These are phyloP conservation scores for Scolecobasidium constrictum DNA, from an alignment of 2,329 filamentous ascomycete genomes.

Conservation along the genomic window DNA sequence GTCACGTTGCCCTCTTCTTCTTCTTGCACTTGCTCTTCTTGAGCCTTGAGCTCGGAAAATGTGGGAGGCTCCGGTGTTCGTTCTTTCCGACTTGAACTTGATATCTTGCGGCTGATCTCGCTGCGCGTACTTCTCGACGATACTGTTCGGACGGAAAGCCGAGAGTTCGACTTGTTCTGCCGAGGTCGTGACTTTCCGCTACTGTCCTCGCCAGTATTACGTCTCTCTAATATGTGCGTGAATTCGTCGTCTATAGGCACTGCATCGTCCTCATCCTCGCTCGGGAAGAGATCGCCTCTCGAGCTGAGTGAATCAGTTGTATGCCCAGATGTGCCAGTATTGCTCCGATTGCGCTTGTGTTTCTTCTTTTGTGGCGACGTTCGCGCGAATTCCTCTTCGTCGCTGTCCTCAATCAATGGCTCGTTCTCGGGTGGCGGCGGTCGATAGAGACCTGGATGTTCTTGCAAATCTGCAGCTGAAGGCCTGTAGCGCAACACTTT, in stretches of 20 bases:
- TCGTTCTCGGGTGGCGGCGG: constrained; percentile 47
- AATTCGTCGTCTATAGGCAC: constrained; percentile 91
- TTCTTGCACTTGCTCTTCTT: constrained; percentile 42
- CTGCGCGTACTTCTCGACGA: constrained; percentile 33
- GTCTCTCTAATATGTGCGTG: constrained; percentile 66
- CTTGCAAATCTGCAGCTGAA: constrained; percentile 79
- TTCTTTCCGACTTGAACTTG: constrained; percentile 15
- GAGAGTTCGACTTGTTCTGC: constrained; percentile 31
- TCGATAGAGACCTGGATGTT: constrained; percentile 52
- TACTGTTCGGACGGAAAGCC: constrained; percentile 31
- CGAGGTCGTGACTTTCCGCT: not conserved
- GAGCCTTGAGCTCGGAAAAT: constrained; percentile 43
- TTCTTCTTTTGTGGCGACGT: constrained; percentile 17
- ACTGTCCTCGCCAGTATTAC: constrained; percentile 34
- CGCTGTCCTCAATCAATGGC: constrained; percentile 57
- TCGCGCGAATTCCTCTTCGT: constrained; percentile 31
- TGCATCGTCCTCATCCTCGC: constrained; percentile 87
- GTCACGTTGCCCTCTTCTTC: constrained; percentile 47
- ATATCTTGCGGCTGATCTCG: constrained; percentile 16
- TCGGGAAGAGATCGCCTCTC: constrained; percentile 81
- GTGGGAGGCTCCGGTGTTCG: constrained; percentile 30
- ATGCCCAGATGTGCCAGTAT: constrained; percentile 66
- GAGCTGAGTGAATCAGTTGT: constrained; percentile 82
- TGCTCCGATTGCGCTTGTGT: constrained; percentile 55
- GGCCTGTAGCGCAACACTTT: constrained; percentile 76